A percentile compares a stretch with the other conserved stretches of the same genome.
phyloP scores from a whole-genome alignment of 805 yeast genomes.

The Komagataella ulmi region DNA sequence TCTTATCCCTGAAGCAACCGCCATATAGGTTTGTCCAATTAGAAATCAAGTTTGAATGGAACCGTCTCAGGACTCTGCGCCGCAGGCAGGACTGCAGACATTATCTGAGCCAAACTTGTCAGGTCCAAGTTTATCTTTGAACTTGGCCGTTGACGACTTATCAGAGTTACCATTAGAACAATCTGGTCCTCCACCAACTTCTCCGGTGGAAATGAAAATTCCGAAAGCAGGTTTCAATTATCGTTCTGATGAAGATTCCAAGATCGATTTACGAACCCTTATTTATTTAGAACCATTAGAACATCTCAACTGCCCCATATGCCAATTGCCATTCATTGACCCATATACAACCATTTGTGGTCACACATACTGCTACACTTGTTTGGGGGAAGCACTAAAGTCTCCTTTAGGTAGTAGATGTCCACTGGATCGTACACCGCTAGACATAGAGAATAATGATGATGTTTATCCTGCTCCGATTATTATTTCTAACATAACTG shows the following conservation, averaged over 20 bases:
- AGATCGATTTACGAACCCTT: constrained; percentile 13
- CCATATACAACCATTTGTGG: constrained; percentile 58
- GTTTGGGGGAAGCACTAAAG: constrained; percentile 33
- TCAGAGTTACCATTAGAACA: not conserved
- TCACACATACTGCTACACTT: constrained; percentile 50
- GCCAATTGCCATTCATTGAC: constrained; percentile 46
- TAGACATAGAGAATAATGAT: constrained; percentile 12
- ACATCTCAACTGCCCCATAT: constrained; percentile 43
- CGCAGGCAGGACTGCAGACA: not conserved
- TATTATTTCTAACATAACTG: constrained; percentile 42
- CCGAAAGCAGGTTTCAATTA: constrained; percentile 1
- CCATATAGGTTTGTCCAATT: not conserved
- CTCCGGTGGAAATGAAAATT: not conserved
- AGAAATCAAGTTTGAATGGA: not conserved
- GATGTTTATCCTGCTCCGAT: constrained; percentile 40
- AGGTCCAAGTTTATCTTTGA: not conserved
- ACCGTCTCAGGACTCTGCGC: not conserved
- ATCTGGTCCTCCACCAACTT: not conserved
- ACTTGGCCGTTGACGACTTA: not conserved
- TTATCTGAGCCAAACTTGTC: not conserved
- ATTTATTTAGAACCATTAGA: constrained; percentile 13
- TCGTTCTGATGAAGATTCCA: not conserved
- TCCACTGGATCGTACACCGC: constrained; percentile 46
- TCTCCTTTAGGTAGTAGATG: constrained; percentile 26
- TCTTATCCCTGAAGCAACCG: not conserved